These are phyloP conservation scores for Hypoxylon rickii DNA, from an alignment of 495 filamentous ascomycete species.

Conservation along the genomic window DNA sequence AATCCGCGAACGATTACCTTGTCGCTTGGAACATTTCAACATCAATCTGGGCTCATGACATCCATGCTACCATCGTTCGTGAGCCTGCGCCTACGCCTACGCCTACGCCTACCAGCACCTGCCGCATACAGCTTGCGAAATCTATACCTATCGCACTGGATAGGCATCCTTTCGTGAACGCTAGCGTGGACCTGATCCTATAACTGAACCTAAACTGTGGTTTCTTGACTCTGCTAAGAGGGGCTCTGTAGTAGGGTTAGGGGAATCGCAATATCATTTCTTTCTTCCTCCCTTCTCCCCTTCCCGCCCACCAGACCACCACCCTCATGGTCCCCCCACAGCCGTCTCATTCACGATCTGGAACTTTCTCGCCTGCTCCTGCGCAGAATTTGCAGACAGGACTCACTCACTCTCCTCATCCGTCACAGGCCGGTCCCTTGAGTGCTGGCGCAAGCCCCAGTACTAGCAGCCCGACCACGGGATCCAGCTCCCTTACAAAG, in stretches of 20 bases:
- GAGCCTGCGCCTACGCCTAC: conserved; percentile 24
- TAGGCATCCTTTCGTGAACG: conserved; percentile 22
- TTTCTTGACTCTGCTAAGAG: conserved; percentile 30
- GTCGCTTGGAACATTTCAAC: not conserved
- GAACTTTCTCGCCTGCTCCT: conserved; percentile 61
- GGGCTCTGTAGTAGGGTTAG: conserved; percentile 29
- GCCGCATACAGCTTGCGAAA: conserved; percentile 5
- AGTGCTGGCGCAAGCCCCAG: conserved; percentile 67
- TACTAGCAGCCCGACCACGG: conserved; percentile 66
- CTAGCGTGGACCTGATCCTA: too few relatives aligned
- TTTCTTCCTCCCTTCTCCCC: conserved; percentile 15
- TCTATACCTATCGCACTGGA: conserved; percentile 14
- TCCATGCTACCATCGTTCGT: conserved; percentile 23
- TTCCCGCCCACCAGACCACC: conserved; percentile 33
- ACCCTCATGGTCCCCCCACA: conserved; percentile 46
- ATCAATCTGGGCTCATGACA: conserved; percentile 34
- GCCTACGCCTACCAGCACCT: conserved; percentile 20
- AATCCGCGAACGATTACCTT: conserved; percentile 5
- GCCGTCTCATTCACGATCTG: conserved; percentile 47
- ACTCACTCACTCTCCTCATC: conserved; percentile 55
- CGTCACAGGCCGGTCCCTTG: conserved; percentile 56
- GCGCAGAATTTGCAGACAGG: conserved; percentile 54
- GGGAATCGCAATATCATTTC: conserved; percentile 32
- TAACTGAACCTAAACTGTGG: too few relatives aligned
- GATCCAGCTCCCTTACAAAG: conserved; percentile 69